These are phyloP conservation scores for Bocquillonia castaneifolia DNA, from an alignment of 441 rosid species.

Conservation along the genomic window DNA sequence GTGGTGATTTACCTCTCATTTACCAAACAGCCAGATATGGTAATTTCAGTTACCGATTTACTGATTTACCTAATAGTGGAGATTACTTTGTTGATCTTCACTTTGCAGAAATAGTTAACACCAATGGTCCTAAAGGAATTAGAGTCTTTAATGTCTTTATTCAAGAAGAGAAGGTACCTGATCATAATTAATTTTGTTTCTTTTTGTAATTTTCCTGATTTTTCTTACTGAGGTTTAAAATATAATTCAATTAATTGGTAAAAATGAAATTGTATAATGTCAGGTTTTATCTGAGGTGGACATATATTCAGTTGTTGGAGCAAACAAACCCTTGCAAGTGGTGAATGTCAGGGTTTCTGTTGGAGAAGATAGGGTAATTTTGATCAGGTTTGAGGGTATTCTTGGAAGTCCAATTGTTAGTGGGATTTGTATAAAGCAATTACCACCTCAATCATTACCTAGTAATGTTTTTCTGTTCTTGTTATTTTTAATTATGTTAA, in stretches of 20 bases:
- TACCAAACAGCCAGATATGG: constrained; percentile 76
- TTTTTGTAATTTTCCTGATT: background rate
- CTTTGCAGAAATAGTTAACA: constrained; percentile 70
- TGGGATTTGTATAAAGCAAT: constrained; percentile 64
- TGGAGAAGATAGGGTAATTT: constrained; percentile 44
- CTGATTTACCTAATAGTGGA: constrained; percentile 43
- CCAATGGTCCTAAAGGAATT: constrained; percentile 78
- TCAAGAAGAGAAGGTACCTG: constrained; percentile 84
- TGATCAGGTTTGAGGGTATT: constrained; percentile 60
- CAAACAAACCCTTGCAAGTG: constrained; percentile 64
- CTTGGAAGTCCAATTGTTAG: constrained; percentile 66
- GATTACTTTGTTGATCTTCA: constrained; percentile 67
- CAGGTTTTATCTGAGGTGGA: constrained; percentile 78
- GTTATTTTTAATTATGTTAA: constrained; percentile 13
- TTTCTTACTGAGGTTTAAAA: background rate
- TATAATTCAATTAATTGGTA: background rate
- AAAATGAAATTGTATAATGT: constrained; percentile 16
- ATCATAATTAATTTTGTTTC: constrained; percentile 4
- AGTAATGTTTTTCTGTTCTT: constrained; percentile 39
- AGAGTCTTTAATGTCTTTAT: constrained; percentile 73
- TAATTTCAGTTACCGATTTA: constrained; percentile 50
- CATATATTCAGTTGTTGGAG: constrained; percentile 65
- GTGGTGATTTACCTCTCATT: constrained; percentile 58
- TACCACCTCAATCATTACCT: constrained; percentile 30
- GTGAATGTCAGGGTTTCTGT: constrained; percentile 53